Evolutionary conservation across 1,139 yeast genomes (phyloP).

Genomic region (Debaryomyces singareniensis): DNA sequence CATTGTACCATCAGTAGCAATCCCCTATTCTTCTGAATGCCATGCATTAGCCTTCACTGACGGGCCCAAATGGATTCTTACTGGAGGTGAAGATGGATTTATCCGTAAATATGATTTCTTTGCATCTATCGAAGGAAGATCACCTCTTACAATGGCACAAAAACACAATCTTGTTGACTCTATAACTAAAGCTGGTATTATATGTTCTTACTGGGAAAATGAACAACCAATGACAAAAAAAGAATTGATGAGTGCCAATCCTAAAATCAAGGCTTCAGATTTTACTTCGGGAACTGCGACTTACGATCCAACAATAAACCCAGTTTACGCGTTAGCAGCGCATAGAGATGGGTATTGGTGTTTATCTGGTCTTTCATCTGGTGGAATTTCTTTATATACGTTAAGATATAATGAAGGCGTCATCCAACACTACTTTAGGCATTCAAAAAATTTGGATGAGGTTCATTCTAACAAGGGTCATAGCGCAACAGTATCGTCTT

Average conservation of each 20-base stretch:
- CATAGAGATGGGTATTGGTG: slow-evolving; percentile 84
- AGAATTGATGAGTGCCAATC: slow-evolving; percentile 35
- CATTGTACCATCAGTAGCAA: slow-evolving; percentile 63
- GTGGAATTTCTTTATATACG: slow-evolving; percentile 83
- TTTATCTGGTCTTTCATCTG: slow-evolving; percentile 72
- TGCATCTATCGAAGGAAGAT: slow-evolving; percentile 82
- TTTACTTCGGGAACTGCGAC: slow-evolving; percentile 33
- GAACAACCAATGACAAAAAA: slow-evolving; percentile 66
- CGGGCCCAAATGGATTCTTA: slow-evolving; percentile 82
- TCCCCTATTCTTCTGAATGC: slow-evolving; percentile 64
- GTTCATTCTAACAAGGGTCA: slow-evolving; percentile 36
- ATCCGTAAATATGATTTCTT: slow-evolving; percentile 84
- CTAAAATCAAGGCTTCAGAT: slow-evolving; percentile 38
- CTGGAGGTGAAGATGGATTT: slow-evolving; percentile 97
- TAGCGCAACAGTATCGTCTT: slow-evolving; percentile 65
- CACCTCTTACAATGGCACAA: slow-evolving; percentile 87
- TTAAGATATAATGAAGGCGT: slow-evolving; percentile 80
- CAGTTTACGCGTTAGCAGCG: slow-evolving; percentile 82
- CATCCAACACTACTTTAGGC: slow-evolving; percentile 67
- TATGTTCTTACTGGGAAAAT: slow-evolving; percentile 90
- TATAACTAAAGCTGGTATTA: slow-evolving; percentile 75
- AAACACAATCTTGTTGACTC: slow-evolving; percentile 85
- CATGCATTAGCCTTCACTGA: slow-evolving; percentile 73
- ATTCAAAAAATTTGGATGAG: slow-evolving; percentile 16
- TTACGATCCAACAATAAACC: slow-evolving; percentile 68